These are phyloP conservation scores for Agrocybe pediades DNA, from an alignment of 768 basidiomycete species.

Conservation along the genomic window DNA sequence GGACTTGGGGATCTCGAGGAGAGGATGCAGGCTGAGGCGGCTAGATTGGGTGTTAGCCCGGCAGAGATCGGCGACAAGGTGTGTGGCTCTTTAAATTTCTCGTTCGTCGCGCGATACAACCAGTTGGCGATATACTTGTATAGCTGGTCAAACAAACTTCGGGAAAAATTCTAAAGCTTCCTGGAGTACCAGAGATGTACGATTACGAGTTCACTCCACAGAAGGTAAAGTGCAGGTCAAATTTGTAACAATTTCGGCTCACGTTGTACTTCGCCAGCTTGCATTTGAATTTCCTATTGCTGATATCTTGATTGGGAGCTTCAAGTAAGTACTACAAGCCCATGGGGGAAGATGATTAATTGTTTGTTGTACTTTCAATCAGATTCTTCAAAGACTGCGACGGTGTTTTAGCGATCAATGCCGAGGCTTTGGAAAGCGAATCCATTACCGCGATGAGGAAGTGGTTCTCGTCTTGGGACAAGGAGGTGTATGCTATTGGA, in stretches of 20 bases:
- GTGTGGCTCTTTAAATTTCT: background rate
- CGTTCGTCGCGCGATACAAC: background rate
- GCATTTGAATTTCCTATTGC: background rate
- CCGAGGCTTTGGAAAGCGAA: background rate
- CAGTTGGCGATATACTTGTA: background rate
- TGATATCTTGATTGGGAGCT: background rate
- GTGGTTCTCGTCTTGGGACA: slow-evolving; percentile 6
- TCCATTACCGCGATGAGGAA: slow-evolving; percentile 1
- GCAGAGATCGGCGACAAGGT: background rate
- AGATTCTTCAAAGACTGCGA: slow-evolving; percentile 8
- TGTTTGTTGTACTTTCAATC: no score
- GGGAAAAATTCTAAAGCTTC: background rate
- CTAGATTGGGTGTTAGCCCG: background rate
- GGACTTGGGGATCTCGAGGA: background rate
- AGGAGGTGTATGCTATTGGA: slow-evolving; percentile 4
- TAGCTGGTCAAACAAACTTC: background rate
- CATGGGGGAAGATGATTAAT: no score
- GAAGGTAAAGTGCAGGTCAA: background rate
- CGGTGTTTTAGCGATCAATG: background rate
- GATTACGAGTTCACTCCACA: background rate
- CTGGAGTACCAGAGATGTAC: background rate
- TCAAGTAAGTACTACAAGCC: background rate
- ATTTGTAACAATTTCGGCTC: background rate
- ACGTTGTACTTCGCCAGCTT: background rate
- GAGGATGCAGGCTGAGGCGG: background rate